A percentile compares a stretch with the other conserved stretches of the same genome.
Evolutionary conservation across 306 rosid genomes (phyloP).

Genomic region (Vigna hirtella): DNA sequence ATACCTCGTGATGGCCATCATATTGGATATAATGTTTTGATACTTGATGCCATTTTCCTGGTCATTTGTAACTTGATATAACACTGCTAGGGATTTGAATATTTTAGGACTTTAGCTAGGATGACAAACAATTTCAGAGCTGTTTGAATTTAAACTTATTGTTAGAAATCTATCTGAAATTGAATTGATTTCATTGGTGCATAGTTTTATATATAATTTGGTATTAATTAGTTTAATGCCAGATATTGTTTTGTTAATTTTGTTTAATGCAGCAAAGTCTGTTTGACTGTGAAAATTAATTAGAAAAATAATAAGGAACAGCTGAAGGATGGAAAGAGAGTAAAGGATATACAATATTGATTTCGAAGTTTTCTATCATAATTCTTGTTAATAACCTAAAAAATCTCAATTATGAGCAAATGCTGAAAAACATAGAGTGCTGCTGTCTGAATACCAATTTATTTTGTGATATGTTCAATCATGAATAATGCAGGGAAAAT

Average conservation of each 20-base stretch:
- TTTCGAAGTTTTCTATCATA: neutral
- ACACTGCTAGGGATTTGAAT: slow-evolving; percentile 5
- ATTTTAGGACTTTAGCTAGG: neutral
- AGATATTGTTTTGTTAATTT: neutral
- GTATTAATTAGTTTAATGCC: neutral
- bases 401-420: neutral
- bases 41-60: slow-evolving; percentile 14
- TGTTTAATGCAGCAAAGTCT: neutral
- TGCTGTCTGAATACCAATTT: slow-evolving; percentile 8
- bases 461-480: slow-evolving; percentile 33
- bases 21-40: neutral
- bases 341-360: neutral
- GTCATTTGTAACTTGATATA: slow-evolving; percentile 12
- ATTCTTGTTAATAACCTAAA: neutral
- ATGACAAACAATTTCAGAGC: slow-evolving; percentile 1
- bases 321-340: neutral
- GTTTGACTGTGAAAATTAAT: neutral
- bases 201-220: neutral
- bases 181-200: neutral
- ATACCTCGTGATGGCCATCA: neutral
- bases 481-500: slow-evolving; percentile 76
- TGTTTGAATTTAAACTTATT: neutral
- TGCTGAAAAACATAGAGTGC: neutral
- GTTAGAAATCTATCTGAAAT: neutral
- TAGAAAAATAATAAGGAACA: slow-evolving; percentile 11